Conservation (phyloP, 371 early-diverging fungal genomes). For the Choanephora cucurbitarum region DNA sequence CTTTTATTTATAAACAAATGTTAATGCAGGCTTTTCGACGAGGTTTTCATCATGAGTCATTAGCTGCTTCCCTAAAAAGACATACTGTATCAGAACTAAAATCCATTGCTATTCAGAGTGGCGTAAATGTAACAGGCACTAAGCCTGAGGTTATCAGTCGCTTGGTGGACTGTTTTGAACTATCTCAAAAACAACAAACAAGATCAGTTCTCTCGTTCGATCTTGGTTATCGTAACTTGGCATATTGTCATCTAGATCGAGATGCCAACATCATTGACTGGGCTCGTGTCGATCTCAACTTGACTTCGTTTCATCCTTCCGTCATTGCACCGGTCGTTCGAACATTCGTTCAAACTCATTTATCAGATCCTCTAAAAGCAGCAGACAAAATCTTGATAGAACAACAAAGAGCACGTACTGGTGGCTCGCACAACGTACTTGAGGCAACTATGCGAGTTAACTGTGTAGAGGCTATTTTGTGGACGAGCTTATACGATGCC, state of each 20-base stretch:
- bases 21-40: too few relatives aligned
- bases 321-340: conserved; percentile 31
- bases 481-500: conserved; percentile 35
- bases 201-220: conserved; percentile 67
- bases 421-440: conserved; percentile 36
- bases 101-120: conserved; percentile 18
- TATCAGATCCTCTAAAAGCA: conserved; percentile 5
- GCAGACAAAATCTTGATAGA: conserved; percentile 46
- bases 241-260: conserved; percentile 52
- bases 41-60: too few relatives aligned
- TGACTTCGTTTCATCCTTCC: conserved; percentile 37
- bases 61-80: conserved; percentile 2
- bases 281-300: conserved; percentile 44
- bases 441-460: conserved; percentile 54
- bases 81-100: conserved; percentile 23
- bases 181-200: neutral
- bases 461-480: conserved; percentile 58
- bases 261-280: conserved; percentile 43
- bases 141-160: conserved; percentile 26
- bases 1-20: too few relatives aligned
- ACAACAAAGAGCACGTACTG: conserved; percentile 50
- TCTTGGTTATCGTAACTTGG: conserved; percentile 72
- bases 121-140: conserved; percentile 16
- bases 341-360: conserved; percentile 19
- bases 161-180: conserved; percentile 12